phyloP scores from a whole-genome alignment of 345 rosid species.

The Luvunga scandens region DNA sequence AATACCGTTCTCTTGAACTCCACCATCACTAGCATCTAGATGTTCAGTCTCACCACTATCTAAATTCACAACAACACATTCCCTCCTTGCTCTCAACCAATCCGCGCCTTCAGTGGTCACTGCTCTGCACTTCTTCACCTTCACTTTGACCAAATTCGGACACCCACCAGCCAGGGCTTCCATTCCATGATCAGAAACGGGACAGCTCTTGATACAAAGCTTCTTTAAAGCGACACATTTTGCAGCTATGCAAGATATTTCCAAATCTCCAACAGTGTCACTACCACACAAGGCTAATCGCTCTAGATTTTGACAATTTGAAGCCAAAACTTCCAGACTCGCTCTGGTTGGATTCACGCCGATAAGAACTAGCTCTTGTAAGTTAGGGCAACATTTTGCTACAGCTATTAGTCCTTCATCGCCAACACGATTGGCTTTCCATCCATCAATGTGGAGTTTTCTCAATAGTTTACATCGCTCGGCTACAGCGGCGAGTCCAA shows the following conservation, averaged over 20 bases:
- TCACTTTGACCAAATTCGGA: conserved; percentile 76
- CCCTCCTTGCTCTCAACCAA: conserved; percentile 46
- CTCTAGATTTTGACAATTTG: conserved; percentile 64
- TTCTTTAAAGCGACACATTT: conserved; percentile 72
- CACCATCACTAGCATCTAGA: conserved; percentile 56
- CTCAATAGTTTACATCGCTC: conserved; percentile 59
- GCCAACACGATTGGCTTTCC: conserved; percentile 63
- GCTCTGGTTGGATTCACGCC: conserved; percentile 62
- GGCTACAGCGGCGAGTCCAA: conserved; percentile 45
- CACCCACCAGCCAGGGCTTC: conserved; percentile 69
- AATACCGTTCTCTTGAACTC: conserved; percentile 41
- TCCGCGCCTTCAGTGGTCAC: conserved; percentile 61
- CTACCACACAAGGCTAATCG: conserved; percentile 74
- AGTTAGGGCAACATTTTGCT: conserved; percentile 54
- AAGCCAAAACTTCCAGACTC: conserved; percentile 55
- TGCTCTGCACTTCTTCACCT: conserved; percentile 78
- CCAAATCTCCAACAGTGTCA: conserved; percentile 66
- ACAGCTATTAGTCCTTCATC: conserved; percentile 62
- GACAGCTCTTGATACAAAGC: conserved; percentile 72
- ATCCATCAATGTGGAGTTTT: conserved; percentile 83
- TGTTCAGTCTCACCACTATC: conserved; percentile 53
- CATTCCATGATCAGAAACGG: conserved; percentile 61
- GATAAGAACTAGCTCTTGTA: conserved; percentile 73
- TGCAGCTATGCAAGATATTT: conserved; percentile 61
- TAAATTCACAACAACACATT: conserved; percentile 51